Percentiles rank a stretch among this genome's conserved stretches.
Evolutionary conservation across 2,329 filamentous ascomycete genomes (phyloP).

Genomic region (Beauveria caledonica): DNA sequence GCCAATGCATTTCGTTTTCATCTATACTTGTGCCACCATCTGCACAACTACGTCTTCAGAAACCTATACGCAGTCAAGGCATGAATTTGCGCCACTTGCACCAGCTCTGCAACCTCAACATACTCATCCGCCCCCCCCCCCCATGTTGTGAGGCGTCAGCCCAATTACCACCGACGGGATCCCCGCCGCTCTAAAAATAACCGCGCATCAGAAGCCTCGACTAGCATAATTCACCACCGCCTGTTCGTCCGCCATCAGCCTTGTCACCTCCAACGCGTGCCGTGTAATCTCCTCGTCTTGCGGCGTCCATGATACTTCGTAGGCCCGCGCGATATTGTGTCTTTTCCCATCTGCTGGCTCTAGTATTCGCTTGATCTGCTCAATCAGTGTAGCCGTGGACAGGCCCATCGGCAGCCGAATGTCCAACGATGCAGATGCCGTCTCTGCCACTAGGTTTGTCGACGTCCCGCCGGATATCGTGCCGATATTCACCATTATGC

Average conservation of each 20-base stretch:
- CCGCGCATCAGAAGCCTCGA: slow-evolving; percentile 13
- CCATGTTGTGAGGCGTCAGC: slow-evolving; percentile 13
- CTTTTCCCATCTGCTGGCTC: not conserved
- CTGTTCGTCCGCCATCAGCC: not conserved
- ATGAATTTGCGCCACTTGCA: slow-evolving; percentile 13
- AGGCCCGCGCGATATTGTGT: slow-evolving; percentile 3
- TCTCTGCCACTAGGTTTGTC: slow-evolving; percentile 12
- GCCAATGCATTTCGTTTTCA: not conserved
- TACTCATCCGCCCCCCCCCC: slow-evolving; percentile 11
- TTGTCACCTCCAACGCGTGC: slow-evolving; percentile 8
- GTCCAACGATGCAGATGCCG: slow-evolving; percentile 11
- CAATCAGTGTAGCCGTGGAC: not conserved
- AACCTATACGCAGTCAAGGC: slow-evolving; percentile 10
- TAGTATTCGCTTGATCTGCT: not conserved
- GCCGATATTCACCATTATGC: slow-evolving; percentile 14
- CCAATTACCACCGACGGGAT: slow-evolving; percentile 13
- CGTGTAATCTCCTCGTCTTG: slow-evolving; percentile 7
- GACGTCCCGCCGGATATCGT: slow-evolving; percentile 13
- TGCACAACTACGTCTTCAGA: not conserved
- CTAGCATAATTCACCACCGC: slow-evolving; percentile 12
- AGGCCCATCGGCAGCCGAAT: slow-evolving; percentile 12
- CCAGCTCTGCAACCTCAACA: slow-evolving; percentile 8
- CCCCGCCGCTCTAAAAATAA: slow-evolving; percentile 8
- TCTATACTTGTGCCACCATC: not conserved
- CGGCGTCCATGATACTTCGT: slow-evolving; percentile 13